Percentiles rank a stretch among this genome's conserved stretches.
Conservation (phyloP, 805 yeast genomes). For the Wickerhamomyces bovis region DNA sequence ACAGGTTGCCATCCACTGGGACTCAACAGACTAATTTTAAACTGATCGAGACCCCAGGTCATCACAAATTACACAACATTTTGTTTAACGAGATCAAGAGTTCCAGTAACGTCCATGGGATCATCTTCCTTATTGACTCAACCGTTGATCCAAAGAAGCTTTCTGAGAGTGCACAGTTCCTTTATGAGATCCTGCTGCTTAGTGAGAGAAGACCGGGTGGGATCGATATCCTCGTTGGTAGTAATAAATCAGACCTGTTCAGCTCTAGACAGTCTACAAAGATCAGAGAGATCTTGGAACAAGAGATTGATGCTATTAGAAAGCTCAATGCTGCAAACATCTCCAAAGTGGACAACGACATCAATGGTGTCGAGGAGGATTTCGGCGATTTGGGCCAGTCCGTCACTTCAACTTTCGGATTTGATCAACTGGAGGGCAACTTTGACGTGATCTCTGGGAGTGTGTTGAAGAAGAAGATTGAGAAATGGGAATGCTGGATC, state of each 20-base stretch:
- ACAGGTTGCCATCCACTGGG: conserved; percentile 35
- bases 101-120: conserved; percentile 50
- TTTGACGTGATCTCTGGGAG: conserved; percentile 72
- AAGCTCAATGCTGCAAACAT: conserved; percentile 37
- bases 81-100: conserved; percentile 41
- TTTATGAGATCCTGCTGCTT: conserved; percentile 51
- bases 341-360: conserved; percentile 23
- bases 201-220: conserved; percentile 67
- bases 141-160: conserved; percentile 45
- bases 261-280: conserved; percentile 68
- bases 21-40: conserved; percentile 35
- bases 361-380: conserved; percentile 23
- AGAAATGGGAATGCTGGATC: conserved; percentile 72
- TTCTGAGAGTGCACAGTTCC: conserved; percentile 48
- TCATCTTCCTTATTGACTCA: conserved; percentile 75
- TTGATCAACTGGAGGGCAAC: conserved; percentile 66
- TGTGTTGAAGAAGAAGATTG: conserved; percentile 48
- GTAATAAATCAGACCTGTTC: conserved; percentile 83
- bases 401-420: conserved; percentile 46
- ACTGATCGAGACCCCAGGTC: conserved; percentile 87
- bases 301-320: conserved; percentile 54
- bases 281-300: conserved; percentile 53
- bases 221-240: conserved; percentile 67
- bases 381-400: conserved; percentile 40
- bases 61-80: conserved; percentile 60